These are phyloP conservation scores for Boletus sp. DNA, from an alignment of 768 basidiomycete species.

Conservation along the genomic window DNA sequence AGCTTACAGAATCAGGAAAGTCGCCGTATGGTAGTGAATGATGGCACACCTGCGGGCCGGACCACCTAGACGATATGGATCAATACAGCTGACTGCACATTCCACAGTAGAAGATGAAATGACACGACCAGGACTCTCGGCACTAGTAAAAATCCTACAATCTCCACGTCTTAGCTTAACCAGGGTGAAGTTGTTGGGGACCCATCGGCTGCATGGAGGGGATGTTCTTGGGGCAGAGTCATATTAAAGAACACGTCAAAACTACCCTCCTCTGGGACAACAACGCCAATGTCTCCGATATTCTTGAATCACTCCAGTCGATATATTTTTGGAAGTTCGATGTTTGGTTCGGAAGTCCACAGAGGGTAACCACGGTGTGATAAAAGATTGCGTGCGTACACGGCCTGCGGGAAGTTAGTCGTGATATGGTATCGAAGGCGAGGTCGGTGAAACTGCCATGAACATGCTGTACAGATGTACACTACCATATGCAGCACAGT, in stretches of 20 bases:
- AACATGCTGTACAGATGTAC: not conserved
- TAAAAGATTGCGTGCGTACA: not conserved
- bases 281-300: not conserved
- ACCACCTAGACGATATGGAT: not conserved
- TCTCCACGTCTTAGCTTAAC: not conserved
- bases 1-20: not conserved
- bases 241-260: not conserved
- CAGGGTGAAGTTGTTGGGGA: not conserved
- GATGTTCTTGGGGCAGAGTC: not conserved
- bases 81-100: not conserved
- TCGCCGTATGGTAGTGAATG: no score
- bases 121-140: not conserved
- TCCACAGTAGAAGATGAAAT: not conserved
- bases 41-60: not conserved
- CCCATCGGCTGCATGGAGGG: not conserved
- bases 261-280: not conserved
- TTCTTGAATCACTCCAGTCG: not conserved
- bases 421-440: not conserved
- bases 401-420: not conserved
- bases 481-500: not conserved
- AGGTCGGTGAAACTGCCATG: not conserved
- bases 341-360: not conserved
- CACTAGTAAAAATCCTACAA: not conserved
- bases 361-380: not conserved
- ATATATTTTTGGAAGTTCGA: not conserved